phyloP scores from a whole-genome alignment of 2,329 filamentous ascomycete species.

The Colletotrichum echinochloae region DNA sequence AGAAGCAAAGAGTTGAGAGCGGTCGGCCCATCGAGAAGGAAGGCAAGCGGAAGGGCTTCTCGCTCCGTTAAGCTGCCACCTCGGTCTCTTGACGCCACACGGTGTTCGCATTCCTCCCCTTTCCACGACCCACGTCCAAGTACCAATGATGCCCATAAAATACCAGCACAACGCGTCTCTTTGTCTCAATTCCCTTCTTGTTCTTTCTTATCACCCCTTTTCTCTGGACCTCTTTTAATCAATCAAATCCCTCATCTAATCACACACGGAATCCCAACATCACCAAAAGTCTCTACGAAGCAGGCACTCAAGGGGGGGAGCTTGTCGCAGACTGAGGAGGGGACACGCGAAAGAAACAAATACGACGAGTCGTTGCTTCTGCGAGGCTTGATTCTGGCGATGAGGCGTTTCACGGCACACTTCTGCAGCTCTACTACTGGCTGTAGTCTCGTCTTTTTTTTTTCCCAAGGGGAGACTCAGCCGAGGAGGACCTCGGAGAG shows the following conservation, averaged over 20 bases:
- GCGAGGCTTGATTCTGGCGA: conserved; percentile 41
- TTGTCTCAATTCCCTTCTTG: conserved; percentile 49
- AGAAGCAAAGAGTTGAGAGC: conserved; percentile 95
- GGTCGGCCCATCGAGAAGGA: conserved; percentile 97
- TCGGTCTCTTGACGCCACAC: conserved; percentile 30
- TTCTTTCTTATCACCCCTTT: conserved; percentile 41
- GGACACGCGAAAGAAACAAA: conserved; percentile 38
- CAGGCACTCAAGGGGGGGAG: conserved; percentile 49
- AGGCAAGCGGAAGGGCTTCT: conserved; percentile 99
- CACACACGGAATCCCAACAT: conserved; percentile 49
- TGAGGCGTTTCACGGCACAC: conserved; percentile 41
- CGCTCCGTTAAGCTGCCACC: conserved; percentile 78
- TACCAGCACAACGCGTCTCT: conserved; percentile 68
- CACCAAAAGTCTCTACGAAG: conserved; percentile 53
- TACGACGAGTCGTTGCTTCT: conserved; percentile 38
- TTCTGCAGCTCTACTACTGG: conserved; percentile 29
- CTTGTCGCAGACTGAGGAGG: conserved; percentile 49
- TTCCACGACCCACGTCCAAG: conserved; percentile 66
- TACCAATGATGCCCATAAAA: conserved; percentile 70
- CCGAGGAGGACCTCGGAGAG: conserved; percentile 42
- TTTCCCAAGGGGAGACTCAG: conserved; percentile 13
- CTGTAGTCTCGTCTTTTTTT: conserved; percentile 23
- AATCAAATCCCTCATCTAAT: conserved; percentile 37
- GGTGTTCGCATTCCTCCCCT: conserved; percentile 36
- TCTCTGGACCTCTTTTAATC: conserved; percentile 42